Percentiles rank a stretch among this genome's conserved stretches.
Conservation (phyloP, 768 basidiomycete genomes). For the Agrocybe praecox region DNA sequence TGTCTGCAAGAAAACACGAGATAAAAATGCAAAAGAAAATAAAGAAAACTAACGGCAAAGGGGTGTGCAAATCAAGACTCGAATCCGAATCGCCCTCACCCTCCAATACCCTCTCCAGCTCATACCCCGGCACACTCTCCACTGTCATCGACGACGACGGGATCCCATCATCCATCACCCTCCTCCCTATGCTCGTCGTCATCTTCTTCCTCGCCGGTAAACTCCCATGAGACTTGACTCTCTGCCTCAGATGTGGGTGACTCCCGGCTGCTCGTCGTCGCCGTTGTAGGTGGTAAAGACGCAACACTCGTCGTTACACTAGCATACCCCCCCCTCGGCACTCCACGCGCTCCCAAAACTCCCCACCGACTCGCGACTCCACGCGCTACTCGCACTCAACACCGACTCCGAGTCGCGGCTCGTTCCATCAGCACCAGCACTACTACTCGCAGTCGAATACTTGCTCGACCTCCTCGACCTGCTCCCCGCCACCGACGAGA, state of each 20-base stretch:
- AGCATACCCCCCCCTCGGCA: too few relatives aligned
- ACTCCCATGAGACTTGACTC: too few relatives aligned
- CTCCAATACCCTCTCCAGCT: conserved; percentile 9
- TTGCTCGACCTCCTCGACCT: conserved; percentile 23
- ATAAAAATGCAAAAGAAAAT: not conserved
- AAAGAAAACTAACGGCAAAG: too few relatives aligned
- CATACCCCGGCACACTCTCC: too few relatives aligned
- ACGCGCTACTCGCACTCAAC: conserved; percentile 15
- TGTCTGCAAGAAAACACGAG: too few relatives aligned
- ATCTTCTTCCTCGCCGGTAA: not conserved
- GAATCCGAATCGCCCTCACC: conserved; percentile 18
- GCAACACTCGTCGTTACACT: conserved; percentile 6
- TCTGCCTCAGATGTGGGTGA: too few relatives aligned
- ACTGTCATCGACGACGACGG: too few relatives aligned
- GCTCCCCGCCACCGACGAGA: conserved; percentile 10
- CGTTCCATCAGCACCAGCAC: too few relatives aligned
- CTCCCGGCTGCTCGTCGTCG: too few relatives aligned
- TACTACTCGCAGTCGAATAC: conserved; percentile 19
- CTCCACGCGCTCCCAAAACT: too few relatives aligned
- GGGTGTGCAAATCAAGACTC: conserved; percentile 32
- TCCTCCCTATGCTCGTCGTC: conserved; percentile 12
- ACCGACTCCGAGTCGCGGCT: conserved; percentile 24
- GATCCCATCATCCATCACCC: conserved; percentile 18
- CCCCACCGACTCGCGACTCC: too few relatives aligned
- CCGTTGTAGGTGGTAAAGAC: too few relatives aligned